These are phyloP conservation scores for Hondaea fermentalgiana DNA, from an alignment of 108 stramenopile genomes.

Conservation along the genomic window DNA sequence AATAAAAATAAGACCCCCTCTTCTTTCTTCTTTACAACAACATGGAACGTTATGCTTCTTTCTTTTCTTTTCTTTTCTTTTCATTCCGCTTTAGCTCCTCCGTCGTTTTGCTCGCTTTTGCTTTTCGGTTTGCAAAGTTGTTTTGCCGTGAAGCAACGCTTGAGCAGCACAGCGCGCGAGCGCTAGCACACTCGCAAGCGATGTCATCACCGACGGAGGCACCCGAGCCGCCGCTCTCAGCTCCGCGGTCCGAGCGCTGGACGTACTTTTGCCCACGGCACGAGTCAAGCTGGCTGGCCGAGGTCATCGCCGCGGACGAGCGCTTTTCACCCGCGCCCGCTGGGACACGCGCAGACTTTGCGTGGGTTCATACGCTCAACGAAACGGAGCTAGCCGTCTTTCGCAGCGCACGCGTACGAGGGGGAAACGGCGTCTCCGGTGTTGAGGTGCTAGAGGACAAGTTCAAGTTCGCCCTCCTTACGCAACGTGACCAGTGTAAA, in stretches of 20 bases:
- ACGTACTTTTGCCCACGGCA: neutral
- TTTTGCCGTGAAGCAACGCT: too few relatives aligned
- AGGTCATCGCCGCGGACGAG: neutral
- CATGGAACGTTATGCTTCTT: too few relatives aligned
- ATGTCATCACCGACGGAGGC: too few relatives aligned
- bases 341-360: neutral
- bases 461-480: neutral
- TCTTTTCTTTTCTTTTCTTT: too few relatives aligned
- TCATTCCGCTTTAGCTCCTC: too few relatives aligned
- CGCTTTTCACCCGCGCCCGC: neutral
- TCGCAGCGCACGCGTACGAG: neutral
- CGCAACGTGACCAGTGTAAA: neutral
- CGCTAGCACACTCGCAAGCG: too few relatives aligned
- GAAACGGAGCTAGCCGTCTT: neutral
- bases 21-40: too few relatives aligned
- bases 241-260: neutral
- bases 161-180: too few relatives aligned
- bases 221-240: neutral
- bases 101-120: too few relatives aligned
- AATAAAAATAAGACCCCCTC: too few relatives aligned
- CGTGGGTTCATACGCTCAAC: conserved; percentile 3
- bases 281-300: neutral
- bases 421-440: neutral
- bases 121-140: too few relatives aligned
- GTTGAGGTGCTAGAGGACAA: neutral